Evolutionary conservation across 257 asterid genomes (phyloP).

Genomic region (Rauvolfia tetraphylla): DNA sequence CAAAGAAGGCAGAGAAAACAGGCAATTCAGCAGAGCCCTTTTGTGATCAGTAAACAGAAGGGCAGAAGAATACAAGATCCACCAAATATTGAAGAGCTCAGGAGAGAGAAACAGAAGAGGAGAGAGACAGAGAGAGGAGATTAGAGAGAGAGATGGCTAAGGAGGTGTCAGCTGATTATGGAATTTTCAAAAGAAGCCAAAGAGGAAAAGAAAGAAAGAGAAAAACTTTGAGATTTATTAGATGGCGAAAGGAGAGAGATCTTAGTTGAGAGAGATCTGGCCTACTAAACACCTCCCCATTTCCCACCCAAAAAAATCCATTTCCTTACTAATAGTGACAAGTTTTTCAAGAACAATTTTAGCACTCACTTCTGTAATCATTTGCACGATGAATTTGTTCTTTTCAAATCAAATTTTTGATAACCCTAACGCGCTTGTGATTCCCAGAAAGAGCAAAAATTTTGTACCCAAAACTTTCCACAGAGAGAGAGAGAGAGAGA

Average conservation of each 20-base stretch:
- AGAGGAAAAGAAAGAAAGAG: slow-evolving; percentile 5
- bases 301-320: not conserved
- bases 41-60: slow-evolving; percentile 18
- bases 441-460: not conserved
- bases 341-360: slow-evolving; percentile 8
- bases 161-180: slow-evolving; percentile 23
- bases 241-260: slow-evolving; percentile 25
- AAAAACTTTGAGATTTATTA: slow-evolving; percentile 8
- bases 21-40: slow-evolving; percentile 17
- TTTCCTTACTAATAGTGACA: not conserved
- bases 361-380: slow-evolving; percentile 4
- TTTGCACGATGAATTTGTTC: slow-evolving; percentile 1
- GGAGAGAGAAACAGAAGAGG: slow-evolving; percentile 8
- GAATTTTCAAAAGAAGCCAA: slow-evolving; percentile 16
- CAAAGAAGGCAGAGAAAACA: not conserved
- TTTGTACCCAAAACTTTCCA: not conserved
- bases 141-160: not conserved
- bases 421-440: slow-evolving; percentile 2
- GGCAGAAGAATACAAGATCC: slow-evolving; percentile 29
- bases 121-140: slow-evolving; percentile 4
- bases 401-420: slow-evolving; percentile 2
- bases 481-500: not conserved
- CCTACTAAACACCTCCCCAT: slow-evolving; percentile 15
- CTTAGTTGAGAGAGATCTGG: slow-evolving; percentile 26
- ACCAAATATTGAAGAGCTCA: slow-evolving; percentile 15